Base-by-base conservation (phyloP, 192 early-diverging fungal genomes). In the Fimicolochytrium jonesii region DNA sequence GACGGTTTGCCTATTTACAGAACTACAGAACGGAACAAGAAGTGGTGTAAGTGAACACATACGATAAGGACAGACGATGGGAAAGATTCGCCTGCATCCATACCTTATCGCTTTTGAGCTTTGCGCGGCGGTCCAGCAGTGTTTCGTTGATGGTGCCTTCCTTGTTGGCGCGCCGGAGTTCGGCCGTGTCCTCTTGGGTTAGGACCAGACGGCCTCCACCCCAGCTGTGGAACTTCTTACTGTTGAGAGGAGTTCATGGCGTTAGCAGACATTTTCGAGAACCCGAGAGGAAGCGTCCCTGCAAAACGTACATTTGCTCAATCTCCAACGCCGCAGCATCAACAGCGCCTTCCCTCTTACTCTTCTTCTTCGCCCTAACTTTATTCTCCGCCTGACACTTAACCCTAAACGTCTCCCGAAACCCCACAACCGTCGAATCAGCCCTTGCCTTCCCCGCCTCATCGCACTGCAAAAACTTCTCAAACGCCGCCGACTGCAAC, bases 21-120 rank as follows among this genome's bases (percentile, higher is more conserved):
- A n/a, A n/a, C n/a, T n/a, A n/a, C n/a, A n/a, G n/a, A n/a, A n/a
- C n/a, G n/a, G n/a, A n/a, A n/a, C n/a, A n/a, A n/a, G n/a, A n/a
- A n/a, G n/a, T n/a, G n/a, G n/a, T n/a, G n/a, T n/a, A n/a, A n/a
- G n/a, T n/a, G n/a, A n/a, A n/a, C n/a, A n/a, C n/a, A n/a, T n/a
- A n/a, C n/a, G n/a, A n/a, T n/a, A n/a, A n/a, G n/a, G n/a, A n/a
- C n/a, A n/a, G n/a, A n/a, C n/a, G n/a, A n/a, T n/a, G n/a, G n/a
- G n/a, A n/a, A n/a, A n/a, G n/a, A n/a, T n/a, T n/a, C n/a, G n/a
- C n/a, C 41, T 42, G 20, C 41, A n/a, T 90, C 73, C 89, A 90
- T 61, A 89, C 88, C 35, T 88, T 87, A 73, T 92, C 90, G 13
- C 85, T 81, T 56, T 92, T 92, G 23, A 91, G 68, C 72, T 92